Evolutionary conservation across 768 basidiomycete species (phyloP).

Genomic region (Candolleomyces eurysporus): DNA sequence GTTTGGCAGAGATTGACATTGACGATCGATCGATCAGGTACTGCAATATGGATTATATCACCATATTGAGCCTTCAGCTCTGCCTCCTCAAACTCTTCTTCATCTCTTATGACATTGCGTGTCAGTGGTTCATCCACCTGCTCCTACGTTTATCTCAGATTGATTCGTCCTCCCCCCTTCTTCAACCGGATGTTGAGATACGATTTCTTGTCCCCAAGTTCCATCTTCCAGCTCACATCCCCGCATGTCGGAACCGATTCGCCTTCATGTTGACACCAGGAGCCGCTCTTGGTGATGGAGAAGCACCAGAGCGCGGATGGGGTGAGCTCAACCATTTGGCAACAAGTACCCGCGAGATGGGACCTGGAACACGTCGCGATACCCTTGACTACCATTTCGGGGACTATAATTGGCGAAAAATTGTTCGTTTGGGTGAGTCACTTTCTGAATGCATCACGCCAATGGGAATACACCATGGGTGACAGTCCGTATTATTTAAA

Average conservation of each 20-base stretch:
- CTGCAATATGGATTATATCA: constrained; percentile 28
- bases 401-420: constrained; percentile 28
- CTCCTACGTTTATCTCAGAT: constrained; percentile 1
- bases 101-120: constrained; percentile 31
- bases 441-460: background rate
- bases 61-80: constrained; percentile 4
- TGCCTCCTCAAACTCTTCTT: constrained; percentile 6
- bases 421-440: constrained; percentile 15
- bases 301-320: constrained; percentile 33
- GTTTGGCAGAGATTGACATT: background rate
- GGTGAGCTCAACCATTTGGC: constrained; percentile 22
- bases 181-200: background rate
- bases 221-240: constrained; percentile 24
- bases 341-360: constrained; percentile 35
- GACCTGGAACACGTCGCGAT: constrained; percentile 26
- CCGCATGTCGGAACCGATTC: constrained; percentile 18
- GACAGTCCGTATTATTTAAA: too few relatives aligned
- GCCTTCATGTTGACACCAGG: constrained; percentile 23
- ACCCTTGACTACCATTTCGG: constrained; percentile 26
- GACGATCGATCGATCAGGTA: constrained; percentile 21
- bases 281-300: constrained; percentile 33
- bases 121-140: constrained; percentile 19
- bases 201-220: constrained; percentile 20
- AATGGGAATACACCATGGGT: too few relatives aligned
- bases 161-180: background rate